Percentiles rank a stretch among this genome's conserved stretches.
Evolutionary conservation across 2,329 filamentous ascomycete genomes (phyloP).

Genomic region (Aureobasidium sp.): DNA sequence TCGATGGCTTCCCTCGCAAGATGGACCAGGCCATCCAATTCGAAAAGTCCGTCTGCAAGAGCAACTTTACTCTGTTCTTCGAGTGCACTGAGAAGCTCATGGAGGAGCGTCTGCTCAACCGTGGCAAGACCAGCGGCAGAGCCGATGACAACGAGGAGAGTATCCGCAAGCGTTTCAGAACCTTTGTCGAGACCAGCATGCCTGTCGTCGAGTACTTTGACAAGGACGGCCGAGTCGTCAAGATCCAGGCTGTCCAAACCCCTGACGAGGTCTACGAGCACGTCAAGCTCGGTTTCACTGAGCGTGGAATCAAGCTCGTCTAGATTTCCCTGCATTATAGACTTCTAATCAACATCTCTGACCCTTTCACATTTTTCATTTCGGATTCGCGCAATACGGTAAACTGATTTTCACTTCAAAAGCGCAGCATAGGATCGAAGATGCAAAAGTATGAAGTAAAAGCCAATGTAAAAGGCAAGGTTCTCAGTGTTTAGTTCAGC

Average conservation of each 20-base stretch:
- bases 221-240: slow-evolving; percentile 67
- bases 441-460: no score
- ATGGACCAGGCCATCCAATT: slow-evolving; percentile 95
- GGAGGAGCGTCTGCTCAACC: slow-evolving; percentile 72
- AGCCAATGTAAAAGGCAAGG: no score
- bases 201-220: slow-evolving; percentile 85
- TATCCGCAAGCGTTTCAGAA: slow-evolving; percentile 92
- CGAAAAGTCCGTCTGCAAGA: slow-evolving; percentile 78
- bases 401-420: no score
- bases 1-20: slow-evolving; percentile 85
- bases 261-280: slow-evolving; percentile 57
- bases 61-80: slow-evolving; percentile 83
- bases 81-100: slow-evolving; percentile 88
- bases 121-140: slow-evolving; percentile 86
- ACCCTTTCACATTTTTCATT: background rate
- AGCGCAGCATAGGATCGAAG: no score
- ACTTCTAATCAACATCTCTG: background rate
- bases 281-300: slow-evolving; percentile 41
- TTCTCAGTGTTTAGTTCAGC: no score
- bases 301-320: slow-evolving; percentile 31
- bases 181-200: slow-evolving; percentile 94
- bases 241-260: slow-evolving; percentile 61
- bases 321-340: background rate
- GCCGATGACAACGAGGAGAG: slow-evolving; percentile 90
- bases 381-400: no score